Base-by-base conservation (phyloP, 768 basidiomycete genomes). In the Naganishia randhawae region DNA sequence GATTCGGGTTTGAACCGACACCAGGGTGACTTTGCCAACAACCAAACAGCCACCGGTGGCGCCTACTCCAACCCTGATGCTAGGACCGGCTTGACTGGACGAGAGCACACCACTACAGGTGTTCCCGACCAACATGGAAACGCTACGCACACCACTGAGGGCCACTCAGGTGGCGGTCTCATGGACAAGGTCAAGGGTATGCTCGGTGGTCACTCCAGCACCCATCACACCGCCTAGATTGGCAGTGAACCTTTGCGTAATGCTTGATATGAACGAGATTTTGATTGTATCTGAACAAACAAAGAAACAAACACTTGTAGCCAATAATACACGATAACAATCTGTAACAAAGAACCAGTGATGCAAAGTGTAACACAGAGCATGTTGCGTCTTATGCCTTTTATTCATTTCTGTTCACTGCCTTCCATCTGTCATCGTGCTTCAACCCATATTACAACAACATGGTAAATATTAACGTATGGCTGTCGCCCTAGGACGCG, bases 171-270 rank as follows among this genome's bases (percentile, higher is more conserved):
- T n/a, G n/a, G 55, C 14, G 65, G 65, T 51, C 16, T 70, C n/a
- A 22, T 70, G 31, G 65, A 53, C 53, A 70, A 70, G 69, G 65
- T 67, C 61, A 70, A 66, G 69, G 57, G 61, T 39, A 37, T 63
- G 55, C 51, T 70, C 35, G 65, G 57, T 53, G 69, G 69, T 66
- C 65, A 70, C 63, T 42, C 25, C 19, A 41, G 29, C 63, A 45
- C 14, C 16, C 17, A 25, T 16, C 45, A 52, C 55, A 50, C 32
- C 37, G 65, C 45, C n/a, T 48, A 48, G 19, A 48, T 22, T n/a
- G 19, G 19, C 25, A 17, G 45, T 13, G 7, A n/a, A 22, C 19
- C 14, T 39, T 19, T 61, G 19, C 22, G 14, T 25, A 2, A 25
- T 8, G 32, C 14, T 32, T n/a, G 54, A 29, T 29, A 29, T 17